A percentile compares a stretch with the other conserved stretches of the same genome.
Evolutionary conservation across 345 rosid species (phyloP).

Genomic region (Eutrema japonicum): DNA sequence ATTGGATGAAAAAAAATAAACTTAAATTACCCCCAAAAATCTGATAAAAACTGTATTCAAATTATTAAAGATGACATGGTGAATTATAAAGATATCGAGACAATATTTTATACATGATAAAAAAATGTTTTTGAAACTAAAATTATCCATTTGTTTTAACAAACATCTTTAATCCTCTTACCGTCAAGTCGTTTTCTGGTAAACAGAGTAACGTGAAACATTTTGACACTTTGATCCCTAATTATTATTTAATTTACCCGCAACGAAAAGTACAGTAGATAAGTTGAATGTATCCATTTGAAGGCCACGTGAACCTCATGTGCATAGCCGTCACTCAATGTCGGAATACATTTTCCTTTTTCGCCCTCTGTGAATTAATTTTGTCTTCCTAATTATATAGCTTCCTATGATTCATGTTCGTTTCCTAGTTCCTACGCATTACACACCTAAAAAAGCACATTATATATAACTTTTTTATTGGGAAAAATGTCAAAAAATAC

Average conservation of each 20-base stretch:
- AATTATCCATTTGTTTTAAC: constrained; percentile 9
- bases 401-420: constrained; percentile 31
- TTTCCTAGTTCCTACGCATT: constrained; percentile 25
- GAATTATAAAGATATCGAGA: background rate
- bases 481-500: no score
- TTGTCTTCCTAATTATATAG: constrained; percentile 30
- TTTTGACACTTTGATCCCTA: constrained; percentile 13
- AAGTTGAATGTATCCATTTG: constrained; percentile 21
- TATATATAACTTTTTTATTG: background rate
- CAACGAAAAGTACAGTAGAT: constrained; percentile 12
- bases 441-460: constrained; percentile 23
- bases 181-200: constrained; percentile 8
- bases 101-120: background rate
- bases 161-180: background rate
- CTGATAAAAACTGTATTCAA: background rate
- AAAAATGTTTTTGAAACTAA: background rate
- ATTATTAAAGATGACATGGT: background rate
- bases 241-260: background rate
- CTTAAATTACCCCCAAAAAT: background rate
- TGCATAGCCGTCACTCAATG: constrained; percentile 42
- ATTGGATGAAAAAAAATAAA: constrained; percentile 25
- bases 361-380: background rate
- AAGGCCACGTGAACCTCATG: constrained; percentile 36
- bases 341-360: constrained; percentile 21
- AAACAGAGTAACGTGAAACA: constrained; percentile 32